Evolutionary conservation across 768 basidiomycete species (phyloP), one percentile per base, ranked within the genome.

Genomic region (Neoboletus subvelutipes): DNA sequence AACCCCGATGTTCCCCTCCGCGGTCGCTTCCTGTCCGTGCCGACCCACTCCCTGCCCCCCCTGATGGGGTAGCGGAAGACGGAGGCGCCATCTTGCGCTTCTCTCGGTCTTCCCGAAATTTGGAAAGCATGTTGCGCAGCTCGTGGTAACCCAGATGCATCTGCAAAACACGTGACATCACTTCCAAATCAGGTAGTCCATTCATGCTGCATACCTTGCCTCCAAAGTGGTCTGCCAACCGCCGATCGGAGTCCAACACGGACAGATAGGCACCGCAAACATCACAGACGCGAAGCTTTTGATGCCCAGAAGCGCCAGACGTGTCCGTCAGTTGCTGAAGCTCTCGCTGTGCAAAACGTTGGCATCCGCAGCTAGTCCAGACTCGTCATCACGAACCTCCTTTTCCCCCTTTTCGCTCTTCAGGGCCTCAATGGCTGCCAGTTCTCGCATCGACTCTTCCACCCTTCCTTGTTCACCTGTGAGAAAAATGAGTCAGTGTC

Each of bases 121-220:
- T 90, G 56, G 78, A 73, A 52, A 99, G 81, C 85, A 97, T 90
- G 75, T 94, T 92, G 55, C 97, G 92, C 59, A 99, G 81, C 76
- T 98, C 95, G 73, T 98, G 94, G 77, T 99, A 99, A 11, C 97
- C 97, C 68, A 98, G 75, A 79, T 98, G 97, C 92, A 99, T 96
- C 97, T 98, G 72, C 69, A 66, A 64, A 57, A 64, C 61, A 59
- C 55, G 63, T 60, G 69, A 64, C 70, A 67, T 64, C 68, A 63
- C 64, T 58, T 69, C 64, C 64, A 58, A 42, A 45, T 60, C 64
- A 48, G 52, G 58, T 28, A 45, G 45, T 52, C 63, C 63, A 33
- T 63, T 54, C 54, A 58, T 56, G 52, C 50, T 17, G 74, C 88
- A 73, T 67, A 92, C 96, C 80, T 99, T 99, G 67, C 97, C 97